Conservation (phyloP, 1,284 basidiomycete species). For the Apiotrichum laibachii region DNA sequence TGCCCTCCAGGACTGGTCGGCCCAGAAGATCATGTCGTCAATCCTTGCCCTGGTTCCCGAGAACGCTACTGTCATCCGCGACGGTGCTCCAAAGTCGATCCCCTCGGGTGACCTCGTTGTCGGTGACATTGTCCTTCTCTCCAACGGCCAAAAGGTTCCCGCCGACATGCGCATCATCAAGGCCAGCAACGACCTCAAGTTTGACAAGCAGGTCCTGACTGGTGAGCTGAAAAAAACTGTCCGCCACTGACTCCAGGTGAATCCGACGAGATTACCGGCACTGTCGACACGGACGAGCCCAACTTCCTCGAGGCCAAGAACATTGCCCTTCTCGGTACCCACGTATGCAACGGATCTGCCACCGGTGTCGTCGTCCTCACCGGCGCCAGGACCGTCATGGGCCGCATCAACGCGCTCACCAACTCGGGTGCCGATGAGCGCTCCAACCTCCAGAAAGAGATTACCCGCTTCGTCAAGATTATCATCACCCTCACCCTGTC, state of each 20-base stretch:
- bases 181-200: slow-evolving; percentile 57
- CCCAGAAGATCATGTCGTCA: slow-evolving; percentile 51
- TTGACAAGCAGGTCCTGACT: slow-evolving; percentile 65
- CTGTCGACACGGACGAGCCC: slow-evolving; percentile 57
- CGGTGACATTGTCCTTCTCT: slow-evolving; percentile 48
- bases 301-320: slow-evolving; percentile 64
- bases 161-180: slow-evolving; percentile 58
- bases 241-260: slow-evolving; percentile 51
- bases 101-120: slow-evolving; percentile 45
- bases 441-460: slow-evolving; percentile 51
- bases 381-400: slow-evolving; percentile 60
- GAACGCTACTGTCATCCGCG: slow-evolving; percentile 47
- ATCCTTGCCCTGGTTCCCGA: slow-evolving; percentile 53
- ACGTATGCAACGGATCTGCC: slow-evolving; percentile 61
- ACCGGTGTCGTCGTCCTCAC: slow-evolving; percentile 59
- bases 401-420: slow-evolving; percentile 60
- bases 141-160: slow-evolving; percentile 53
- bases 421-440: slow-evolving; percentile 53
- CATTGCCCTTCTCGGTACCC: slow-evolving; percentile 63
- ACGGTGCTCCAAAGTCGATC: slow-evolving; percentile 42
- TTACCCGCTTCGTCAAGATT: slow-evolving; percentile 53
- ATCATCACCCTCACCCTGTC: slow-evolving; percentile 56
- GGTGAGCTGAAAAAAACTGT: slow-evolving; percentile 1
- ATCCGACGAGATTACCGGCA: slow-evolving; percentile 58
- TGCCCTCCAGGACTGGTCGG: slow-evolving; percentile 44